phyloP scores from a whole-genome alignment of 257 asterid genomes.

The Solanum rostratum region DNA sequence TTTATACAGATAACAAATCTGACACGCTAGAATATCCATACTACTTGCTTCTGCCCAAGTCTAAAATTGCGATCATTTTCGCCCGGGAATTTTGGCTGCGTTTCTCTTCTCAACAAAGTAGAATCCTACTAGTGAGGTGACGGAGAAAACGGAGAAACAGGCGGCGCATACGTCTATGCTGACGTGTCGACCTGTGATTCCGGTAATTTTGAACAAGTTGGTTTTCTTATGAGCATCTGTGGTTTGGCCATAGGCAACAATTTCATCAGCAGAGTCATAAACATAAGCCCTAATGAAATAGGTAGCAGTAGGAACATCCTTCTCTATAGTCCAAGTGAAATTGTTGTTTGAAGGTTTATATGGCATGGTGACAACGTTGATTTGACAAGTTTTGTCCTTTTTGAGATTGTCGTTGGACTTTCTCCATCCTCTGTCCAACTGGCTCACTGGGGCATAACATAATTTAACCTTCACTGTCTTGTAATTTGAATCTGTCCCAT shows the following conservation, averaged over 20 bases:
- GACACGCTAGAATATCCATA: not conserved
- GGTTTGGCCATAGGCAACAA: constrained; percentile 58
- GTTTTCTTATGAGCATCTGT: constrained; percentile 24
- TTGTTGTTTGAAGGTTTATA: constrained; percentile 22
- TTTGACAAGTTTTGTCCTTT: constrained; percentile 71
- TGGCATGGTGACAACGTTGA: constrained; percentile 28
- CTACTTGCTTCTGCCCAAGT: not conserved
- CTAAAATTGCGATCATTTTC: constrained; percentile 3
- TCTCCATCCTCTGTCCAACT: constrained; percentile 65
- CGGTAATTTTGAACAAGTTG: constrained; percentile 35
- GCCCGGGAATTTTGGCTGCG: constrained; percentile 8
- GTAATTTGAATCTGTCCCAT: constrained; percentile 34
- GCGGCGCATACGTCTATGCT: constrained; percentile 40
- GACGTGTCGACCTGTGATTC: constrained; percentile 46
- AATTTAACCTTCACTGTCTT: constrained; percentile 31
- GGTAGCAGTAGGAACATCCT: constrained; percentile 45
- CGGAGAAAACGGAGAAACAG: constrained; percentile 65
- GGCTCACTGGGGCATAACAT: constrained; percentile 73
- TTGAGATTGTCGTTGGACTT: constrained; percentile 35
- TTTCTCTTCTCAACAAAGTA: constrained; percentile 56
- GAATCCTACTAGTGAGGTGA: constrained; percentile 50
- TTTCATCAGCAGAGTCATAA: constrained; percentile 8
- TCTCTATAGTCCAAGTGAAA: constrained; percentile 29
- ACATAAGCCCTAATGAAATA: constrained; percentile 61
- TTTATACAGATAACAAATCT: not conserved